Evolutionary conservation across 2,329 filamentous ascomycete genomes (phyloP).

Genomic region (Fusarium udum): DNA sequence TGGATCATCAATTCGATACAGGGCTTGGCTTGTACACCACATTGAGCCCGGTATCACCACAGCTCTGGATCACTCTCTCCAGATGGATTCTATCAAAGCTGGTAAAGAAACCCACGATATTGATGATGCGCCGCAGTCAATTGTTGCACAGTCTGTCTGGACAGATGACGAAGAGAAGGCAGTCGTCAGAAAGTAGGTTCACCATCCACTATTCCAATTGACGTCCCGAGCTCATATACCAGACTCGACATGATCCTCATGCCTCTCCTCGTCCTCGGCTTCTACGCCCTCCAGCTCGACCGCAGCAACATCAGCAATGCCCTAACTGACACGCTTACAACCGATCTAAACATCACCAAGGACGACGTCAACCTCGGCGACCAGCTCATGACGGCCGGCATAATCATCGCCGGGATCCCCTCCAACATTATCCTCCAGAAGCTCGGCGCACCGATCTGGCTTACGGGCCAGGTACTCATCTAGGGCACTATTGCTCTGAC

Average conservation of each 20-base stretch:
- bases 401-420: constrained; percentile 53
- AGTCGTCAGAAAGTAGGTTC: constrained; percentile 35
- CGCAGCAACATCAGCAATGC: constrained; percentile 55
- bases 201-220: rapidly evolving
- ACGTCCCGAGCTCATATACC: not conserved
- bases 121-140: not conserved
- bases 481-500: constrained; percentile 29
- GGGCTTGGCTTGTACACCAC: not conserved
- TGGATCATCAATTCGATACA: not conserved
- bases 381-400: constrained; percentile 57
- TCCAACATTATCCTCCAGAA: constrained; percentile 35
- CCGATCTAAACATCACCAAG: constrained; percentile 58
- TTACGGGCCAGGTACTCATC: constrained; percentile 29
- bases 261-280: constrained; percentile 56
- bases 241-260: constrained; percentile 52
- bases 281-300: constrained; percentile 56
- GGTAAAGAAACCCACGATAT: not conserved
- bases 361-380: constrained; percentile 61
- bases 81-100: not conserved
- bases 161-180: constrained; percentile 17
- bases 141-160: constrained; percentile 2
- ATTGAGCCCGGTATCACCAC: not conserved
- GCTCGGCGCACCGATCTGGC: constrained; percentile 31
- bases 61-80: not conserved
- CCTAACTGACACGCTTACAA: constrained; percentile 58